phyloP scores from a whole-genome alignment of 2,329 filamentous ascomycete species.

The Phaeosphaeria sp. region DNA sequence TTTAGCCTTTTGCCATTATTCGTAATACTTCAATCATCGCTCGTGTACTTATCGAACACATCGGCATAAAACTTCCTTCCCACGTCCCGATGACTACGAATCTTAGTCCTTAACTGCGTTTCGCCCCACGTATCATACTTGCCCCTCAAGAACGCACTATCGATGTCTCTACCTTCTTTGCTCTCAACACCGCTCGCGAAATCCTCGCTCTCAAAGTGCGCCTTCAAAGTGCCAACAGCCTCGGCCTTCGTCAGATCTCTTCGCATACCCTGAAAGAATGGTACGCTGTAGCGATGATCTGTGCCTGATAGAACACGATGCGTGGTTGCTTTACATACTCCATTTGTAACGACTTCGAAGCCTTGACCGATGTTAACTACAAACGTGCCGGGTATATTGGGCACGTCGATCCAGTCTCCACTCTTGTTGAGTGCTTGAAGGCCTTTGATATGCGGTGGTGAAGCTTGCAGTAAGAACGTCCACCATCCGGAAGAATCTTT shows the following conservation, averaged over 20 bases:
- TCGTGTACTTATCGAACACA: conserved; percentile 14
- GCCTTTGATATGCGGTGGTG: conserved; percentile 53
- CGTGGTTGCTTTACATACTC: conserved; percentile 61
- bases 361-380: conserved; percentile 67
- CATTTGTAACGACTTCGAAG: conserved; percentile 63
- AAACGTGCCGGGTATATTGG: conserved; percentile 56
- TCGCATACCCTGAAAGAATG: conserved; percentile 49
- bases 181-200: conserved; percentile 10
- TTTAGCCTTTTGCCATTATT: neutral
- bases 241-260: conserved; percentile 24
- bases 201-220: conserved; percentile 8
- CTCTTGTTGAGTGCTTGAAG: conserved; percentile 59
- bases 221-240: conserved; percentile 10
- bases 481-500: conserved; percentile 70
- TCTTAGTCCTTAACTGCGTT: conserved; percentile 49
- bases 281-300: conserved; percentile 38
- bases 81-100: conserved; percentile 39
- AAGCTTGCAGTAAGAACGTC: conserved; percentile 68
- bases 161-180: conserved; percentile 10
- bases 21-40: conserved; percentile 3
- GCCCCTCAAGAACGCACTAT: conserved; percentile 16
- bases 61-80: conserved; percentile 47
- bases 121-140: conserved; percentile 43
- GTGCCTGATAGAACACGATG: conserved; percentile 36
- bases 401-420: conserved; percentile 60